Conservation (phyloP, 192 early-diverging fungal species). For the Coemansia sp. region DNA sequence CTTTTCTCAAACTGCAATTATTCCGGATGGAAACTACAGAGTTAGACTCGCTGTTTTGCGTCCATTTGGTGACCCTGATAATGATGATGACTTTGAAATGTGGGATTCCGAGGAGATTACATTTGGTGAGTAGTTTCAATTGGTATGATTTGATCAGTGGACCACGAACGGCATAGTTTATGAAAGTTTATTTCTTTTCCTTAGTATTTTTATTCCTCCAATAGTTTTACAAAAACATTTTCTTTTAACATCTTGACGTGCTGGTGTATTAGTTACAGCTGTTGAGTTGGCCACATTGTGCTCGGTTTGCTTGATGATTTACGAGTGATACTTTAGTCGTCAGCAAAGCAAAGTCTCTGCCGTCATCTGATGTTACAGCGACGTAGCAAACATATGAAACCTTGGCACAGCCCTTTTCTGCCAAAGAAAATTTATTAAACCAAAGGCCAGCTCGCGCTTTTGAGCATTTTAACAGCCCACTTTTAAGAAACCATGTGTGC, state of each 20-base stretch:
- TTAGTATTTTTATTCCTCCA: no score
- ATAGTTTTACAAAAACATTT: no score
- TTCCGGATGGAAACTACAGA: constrained; percentile 1
- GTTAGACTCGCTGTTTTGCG: not conserved
- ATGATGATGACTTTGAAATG: not conserved
- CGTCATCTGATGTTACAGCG: not conserved
- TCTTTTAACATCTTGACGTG: no score
- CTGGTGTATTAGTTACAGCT: no score
- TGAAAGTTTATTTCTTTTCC: not conserved
- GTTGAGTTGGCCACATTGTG: no score
- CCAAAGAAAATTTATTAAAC: not conserved
- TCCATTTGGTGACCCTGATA: constrained; percentile 3
- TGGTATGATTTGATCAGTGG: not conserved
- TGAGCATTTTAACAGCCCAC: not conserved
- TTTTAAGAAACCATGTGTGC: not conserved
- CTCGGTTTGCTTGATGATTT: no score
- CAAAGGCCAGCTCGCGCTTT: not conserved
- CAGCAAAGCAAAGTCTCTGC: no score
- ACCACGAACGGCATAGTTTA: not conserved
- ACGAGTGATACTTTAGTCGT: no score
- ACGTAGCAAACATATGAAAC: not conserved
- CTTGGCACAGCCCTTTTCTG: constrained; percentile 1
- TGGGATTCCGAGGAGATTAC: constrained; percentile 4
- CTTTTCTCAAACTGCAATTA: constrained; percentile 38
- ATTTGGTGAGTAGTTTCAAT: not conserved